Base-by-base conservation (phyloP, 768 basidiomycete species). In the Kwoniella sp. region DNA sequence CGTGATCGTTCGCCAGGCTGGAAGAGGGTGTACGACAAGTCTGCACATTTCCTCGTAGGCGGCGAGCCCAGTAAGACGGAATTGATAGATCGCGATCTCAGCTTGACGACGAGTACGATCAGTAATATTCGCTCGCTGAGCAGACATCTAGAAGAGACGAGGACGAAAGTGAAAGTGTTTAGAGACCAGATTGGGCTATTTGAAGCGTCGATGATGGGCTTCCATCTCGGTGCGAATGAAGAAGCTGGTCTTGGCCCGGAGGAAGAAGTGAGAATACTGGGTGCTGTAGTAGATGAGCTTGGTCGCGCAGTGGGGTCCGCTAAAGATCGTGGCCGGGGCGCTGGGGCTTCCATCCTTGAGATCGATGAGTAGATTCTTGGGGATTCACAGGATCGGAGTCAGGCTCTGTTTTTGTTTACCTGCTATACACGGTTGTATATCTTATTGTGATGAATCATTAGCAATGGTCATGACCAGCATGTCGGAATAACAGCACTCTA, bases 151-250 rank as follows among this genome's bases (percentile, higher is more conserved):
- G 73, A 74, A 55, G 62, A 63, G n/a, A 69, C 66, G 1, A 41
- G 73, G 20, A 48, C 23, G 0, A 57, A 67, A 29, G 61, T 74
- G 15, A 70, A 72, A 53, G 58, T 57, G 12, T 77, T 70, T 50
- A 65, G 71, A 41, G 72, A 73, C 66, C 75, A 77, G 45, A 59
- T 77, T n/a, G 71, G 70, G n/a, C 59, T 65, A 57, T 73, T 72
- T 31, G 51, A 67, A n/a, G 75, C 73, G 5, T 73, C 73, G 4
- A 68, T 77, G 66, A 71, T 75, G 72, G 75, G 75, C 4, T 69
- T 73, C 50, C 75, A 77, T 58, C 55, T 77, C 1, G 75, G 71
- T n/a, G 55, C 62, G 13, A 29, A 28, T 23, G 75, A 64, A 30
- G 63, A 68, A 29, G 56, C 17, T 4, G 75, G 71, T 17, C 25